These are phyloP conservation scores for Phytophthora pistaciae DNA, from an alignment of 352 stramenopile genomes.

Conservation along the genomic window DNA sequence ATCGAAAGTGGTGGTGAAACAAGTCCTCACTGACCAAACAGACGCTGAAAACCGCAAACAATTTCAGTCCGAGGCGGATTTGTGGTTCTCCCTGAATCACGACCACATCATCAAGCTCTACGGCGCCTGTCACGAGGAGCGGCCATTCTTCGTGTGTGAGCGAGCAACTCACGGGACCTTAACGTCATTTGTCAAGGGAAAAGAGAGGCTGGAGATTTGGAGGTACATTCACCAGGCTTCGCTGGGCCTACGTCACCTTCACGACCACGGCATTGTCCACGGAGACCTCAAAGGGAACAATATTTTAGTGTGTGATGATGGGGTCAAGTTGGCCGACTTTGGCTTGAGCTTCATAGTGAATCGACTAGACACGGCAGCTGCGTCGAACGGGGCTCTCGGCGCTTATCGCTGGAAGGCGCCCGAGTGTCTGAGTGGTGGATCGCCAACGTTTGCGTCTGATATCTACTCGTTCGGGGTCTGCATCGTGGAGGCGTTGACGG, in stretches of 20 bases:
- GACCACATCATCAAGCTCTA: constrained; percentile 10
- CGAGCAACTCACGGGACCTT: neutral
- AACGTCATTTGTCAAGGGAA: neutral
- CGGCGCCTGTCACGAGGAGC: constrained; percentile 5
- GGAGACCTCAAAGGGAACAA: constrained; percentile 11
- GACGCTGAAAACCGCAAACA: neutral
- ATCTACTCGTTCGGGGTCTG: constrained; percentile 22
- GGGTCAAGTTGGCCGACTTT: constrained; percentile 5
- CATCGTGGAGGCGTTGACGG: constrained; percentile 8
- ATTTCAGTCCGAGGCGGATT: neutral
- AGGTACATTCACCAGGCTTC: neutral
- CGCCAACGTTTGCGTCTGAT: constrained; percentile 10
- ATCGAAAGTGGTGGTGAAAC: neutral
- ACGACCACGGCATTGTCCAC: constrained; percentile 2
- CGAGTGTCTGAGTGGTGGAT: neutral
- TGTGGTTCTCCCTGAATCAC: constrained; percentile 16
- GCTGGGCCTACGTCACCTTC: constrained; percentile 5
- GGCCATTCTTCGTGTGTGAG: constrained; percentile 16
- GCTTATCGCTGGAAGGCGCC: constrained; percentile 14
- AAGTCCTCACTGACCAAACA: neutral
- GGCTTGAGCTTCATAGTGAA: neutral
- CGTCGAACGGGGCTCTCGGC: neutral
- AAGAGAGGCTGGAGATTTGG: neutral
- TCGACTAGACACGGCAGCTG: neutral
- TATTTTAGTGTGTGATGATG: constrained; percentile 3